Evolutionary conservation across 2,329 filamentous ascomycete genomes (phyloP), one percentile per base, ranked within the genome.

Genomic region (Colletotrichum magnum): DNA sequence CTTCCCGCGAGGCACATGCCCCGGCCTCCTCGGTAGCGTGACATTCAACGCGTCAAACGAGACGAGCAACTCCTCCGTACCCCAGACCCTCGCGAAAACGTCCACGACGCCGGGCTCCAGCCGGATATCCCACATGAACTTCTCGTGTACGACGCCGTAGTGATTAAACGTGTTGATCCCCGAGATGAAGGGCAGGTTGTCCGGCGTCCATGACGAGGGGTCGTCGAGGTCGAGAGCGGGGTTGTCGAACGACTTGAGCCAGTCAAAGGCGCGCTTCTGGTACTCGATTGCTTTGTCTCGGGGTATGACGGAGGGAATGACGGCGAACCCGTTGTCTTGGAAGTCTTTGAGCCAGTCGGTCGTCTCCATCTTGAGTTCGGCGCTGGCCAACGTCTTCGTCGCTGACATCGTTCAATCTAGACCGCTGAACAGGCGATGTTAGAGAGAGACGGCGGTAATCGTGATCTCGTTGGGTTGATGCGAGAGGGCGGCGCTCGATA

Each of bases 231-330:
- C 69, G 32, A 73, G 64, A 3, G 36, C 64, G 18, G 53, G n/a
- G 6, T 69, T 73, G 36, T 63, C 69, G 50, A 77, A 75, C 62
- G 77, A 70, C 54, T 57, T 48, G 1, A 71, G 61, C 54, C 68
- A 64, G 2, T 68, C 68, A 41, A 75, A 74, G 5, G 76, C 74
- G 26, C 77, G 75, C 32, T 75, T 64, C 13, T 74, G 71, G 71
- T 83, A 83, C 9, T 73, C 70, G 9, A 77, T 69, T 1, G 83
- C 83, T 36, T 77, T 76, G 21, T 83, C 83, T 2, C 70, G 73
- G 0, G 83, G 81, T 51, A 86, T 79, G 1, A 82, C 82, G 2
- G 79, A 79, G 64, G 85, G 85, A 62, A 86, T 75, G n/a, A 86
- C 78, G 1, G 80, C 81, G 70, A 76, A 86, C 4, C 84, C 84